Evolutionary conservation across 176 grass and related monocot genomes (phyloP).

Genomic region (Musa troglodytarum): DNA sequence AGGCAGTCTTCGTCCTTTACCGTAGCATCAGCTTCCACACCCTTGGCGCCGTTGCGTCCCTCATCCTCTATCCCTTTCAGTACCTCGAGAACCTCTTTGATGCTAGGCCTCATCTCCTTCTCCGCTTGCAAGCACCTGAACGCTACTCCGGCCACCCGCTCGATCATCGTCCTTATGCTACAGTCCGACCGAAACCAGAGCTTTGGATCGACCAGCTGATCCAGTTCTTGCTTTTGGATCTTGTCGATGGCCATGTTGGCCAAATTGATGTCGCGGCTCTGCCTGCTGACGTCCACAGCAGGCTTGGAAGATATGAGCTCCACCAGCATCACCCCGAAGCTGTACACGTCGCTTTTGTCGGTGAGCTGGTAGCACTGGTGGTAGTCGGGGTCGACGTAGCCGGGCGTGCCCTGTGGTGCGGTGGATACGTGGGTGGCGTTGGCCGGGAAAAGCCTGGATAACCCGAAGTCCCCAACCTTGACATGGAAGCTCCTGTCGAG

Average conservation of each 20-base stretch:
- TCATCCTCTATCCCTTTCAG: slow-evolving; percentile 47
- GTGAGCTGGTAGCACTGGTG: slow-evolving; percentile 86
- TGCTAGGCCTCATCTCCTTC: slow-evolving; percentile 46
- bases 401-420: slow-evolving; percentile 81
- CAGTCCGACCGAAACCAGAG: slow-evolving; percentile 36
- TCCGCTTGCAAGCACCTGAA: slow-evolving; percentile 69
- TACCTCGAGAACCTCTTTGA: slow-evolving; percentile 61
- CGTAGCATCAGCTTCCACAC: slow-evolving; percentile 2
- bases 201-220: slow-evolving; percentile 45
- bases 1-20: slow-evolving; percentile 31
- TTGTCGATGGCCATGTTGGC: slow-evolving; percentile 51
- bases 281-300: slow-evolving; percentile 66
- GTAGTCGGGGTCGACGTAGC: slow-evolving; percentile 77
- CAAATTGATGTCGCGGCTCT: slow-evolving; percentile 60
- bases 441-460: slow-evolving; percentile 59
- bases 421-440: slow-evolving; percentile 82
- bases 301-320: slow-evolving; percentile 91
- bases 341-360: slow-evolving; percentile 91
- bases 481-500: slow-evolving; percentile 68
- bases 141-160: slow-evolving; percentile 49
- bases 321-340: slow-evolving; percentile 74
- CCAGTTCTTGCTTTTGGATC: slow-evolving; percentile 56
- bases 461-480: slow-evolving; percentile 76
- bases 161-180: slow-evolving; percentile 37
- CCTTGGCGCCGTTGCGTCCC: neutral